Conservation (phyloP, 768 basidiomycete species). For the Leccinum subgranulosum region DNA sequence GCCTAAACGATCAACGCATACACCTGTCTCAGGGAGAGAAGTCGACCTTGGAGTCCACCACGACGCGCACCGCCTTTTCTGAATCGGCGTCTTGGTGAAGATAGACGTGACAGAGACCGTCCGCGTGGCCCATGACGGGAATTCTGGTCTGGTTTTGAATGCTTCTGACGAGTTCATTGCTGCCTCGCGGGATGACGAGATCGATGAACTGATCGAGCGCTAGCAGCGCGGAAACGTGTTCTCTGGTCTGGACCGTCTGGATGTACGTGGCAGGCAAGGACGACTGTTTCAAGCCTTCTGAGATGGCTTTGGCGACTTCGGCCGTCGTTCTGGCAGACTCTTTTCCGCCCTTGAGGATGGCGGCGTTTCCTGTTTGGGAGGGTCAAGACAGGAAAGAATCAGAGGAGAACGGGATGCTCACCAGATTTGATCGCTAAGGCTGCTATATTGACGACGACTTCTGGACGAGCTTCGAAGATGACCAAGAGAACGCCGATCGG, state of each 20-base stretch:
- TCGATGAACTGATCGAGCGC: constrained; percentile 91
- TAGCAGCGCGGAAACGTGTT: constrained; percentile 86
- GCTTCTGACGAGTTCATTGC: constrained; percentile 81
- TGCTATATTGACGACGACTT: constrained; percentile 97
- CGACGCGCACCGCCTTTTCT: constrained; percentile 78
- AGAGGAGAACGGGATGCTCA: constrained; percentile 31
- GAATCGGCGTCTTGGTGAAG: constrained; percentile 78
- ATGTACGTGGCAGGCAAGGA: constrained; percentile 77
- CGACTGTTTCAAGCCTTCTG: constrained; percentile 69
- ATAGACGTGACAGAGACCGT: constrained; percentile 90
- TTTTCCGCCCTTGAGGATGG: constrained; percentile 96
- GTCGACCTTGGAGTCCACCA: constrained; percentile 86
- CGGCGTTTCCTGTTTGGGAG: constrained; percentile 74
- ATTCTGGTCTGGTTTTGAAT: constrained; percentile 92
- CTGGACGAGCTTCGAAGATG: constrained; percentile 96
- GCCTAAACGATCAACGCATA: constrained; percentile 1
- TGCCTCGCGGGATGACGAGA: constrained; percentile 94
- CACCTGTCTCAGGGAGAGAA: neutral
- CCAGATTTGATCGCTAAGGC: constrained; percentile 96
- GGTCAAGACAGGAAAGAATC: neutral
- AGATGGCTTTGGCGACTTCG: constrained; percentile 77
- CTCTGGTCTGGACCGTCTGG: constrained; percentile 88
- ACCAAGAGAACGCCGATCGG: constrained; percentile 95
- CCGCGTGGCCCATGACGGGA: constrained; percentile 98
- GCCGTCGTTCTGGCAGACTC: constrained; percentile 82